Evolutionary conservation across 495 filamentous ascomycete genomes (phyloP).

Genomic region (Penicillium malachiteum): DNA sequence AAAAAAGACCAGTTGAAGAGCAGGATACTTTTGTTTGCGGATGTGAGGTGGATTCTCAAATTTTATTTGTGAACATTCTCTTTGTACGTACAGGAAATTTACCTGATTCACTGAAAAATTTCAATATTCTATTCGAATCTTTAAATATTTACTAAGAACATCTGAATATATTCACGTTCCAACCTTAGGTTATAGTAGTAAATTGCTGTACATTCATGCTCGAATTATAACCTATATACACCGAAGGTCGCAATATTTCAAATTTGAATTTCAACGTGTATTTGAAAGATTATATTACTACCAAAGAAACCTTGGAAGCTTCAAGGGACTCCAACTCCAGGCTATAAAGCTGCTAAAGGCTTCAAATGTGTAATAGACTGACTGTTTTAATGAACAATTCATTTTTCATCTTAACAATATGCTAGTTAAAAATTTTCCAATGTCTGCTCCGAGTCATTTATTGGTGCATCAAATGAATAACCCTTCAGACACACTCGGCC

Average conservation of each 20-base stretch:
- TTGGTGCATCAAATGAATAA: not conserved
- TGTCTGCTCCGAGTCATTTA: not conserved
- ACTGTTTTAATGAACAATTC: not conserved
- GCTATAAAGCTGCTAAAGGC: not conserved
- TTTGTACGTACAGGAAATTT: not conserved
- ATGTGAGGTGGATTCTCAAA: not conserved
- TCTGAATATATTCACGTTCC: no score
- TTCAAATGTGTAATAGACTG: not conserved
- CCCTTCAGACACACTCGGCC: conserved; percentile 50
- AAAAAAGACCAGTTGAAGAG: conserved; percentile 20
- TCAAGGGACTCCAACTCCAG: no score
- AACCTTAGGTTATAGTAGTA: no score
- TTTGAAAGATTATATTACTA: no score
- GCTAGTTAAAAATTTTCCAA: not conserved
- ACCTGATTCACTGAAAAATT: no score
- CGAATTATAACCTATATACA: no score
- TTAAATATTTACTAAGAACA: no score
- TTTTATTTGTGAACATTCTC: not conserved
- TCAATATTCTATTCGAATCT: no score
- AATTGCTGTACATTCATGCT: no score
- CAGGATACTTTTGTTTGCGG: not conserved
- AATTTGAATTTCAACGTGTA: no score
- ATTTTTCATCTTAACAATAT: not conserved
- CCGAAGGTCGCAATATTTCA: no score
- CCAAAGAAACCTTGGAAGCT: no score